Conservation (phyloP, 1,284 basidiomycete species). For the Leccinum angustisporum region DNA sequence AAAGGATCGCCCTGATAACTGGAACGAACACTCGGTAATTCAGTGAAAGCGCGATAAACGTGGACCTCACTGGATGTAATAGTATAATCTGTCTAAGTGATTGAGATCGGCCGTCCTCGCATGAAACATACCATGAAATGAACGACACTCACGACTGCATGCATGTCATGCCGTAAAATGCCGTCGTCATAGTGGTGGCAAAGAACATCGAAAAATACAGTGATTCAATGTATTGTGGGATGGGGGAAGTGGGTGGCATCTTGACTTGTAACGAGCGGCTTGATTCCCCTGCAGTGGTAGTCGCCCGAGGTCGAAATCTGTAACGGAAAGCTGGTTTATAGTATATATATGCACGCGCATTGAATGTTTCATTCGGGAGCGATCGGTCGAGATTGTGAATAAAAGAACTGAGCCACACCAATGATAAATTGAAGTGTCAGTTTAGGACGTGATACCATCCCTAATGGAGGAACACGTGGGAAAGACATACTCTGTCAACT, state of each 20-base stretch:
- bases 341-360: not conserved
- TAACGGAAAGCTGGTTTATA: not conserved
- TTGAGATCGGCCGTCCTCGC: not conserved
- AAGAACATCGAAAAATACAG: not conserved
- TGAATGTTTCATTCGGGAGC: not conserved
- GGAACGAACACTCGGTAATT: not conserved
- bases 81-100: constrained; percentile 16
- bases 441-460: too few relatives aligned
- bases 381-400: not conserved
- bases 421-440: too few relatives aligned
- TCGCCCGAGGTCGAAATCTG: not conserved
- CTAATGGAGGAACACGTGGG: too few relatives aligned
- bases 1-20: constrained; percentile 16
- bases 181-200: not conserved
- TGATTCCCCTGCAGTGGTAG: not conserved
- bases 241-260: not conserved
- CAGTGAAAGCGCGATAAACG: not conserved
- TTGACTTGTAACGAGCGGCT: not conserved
- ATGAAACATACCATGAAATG: not conserved
- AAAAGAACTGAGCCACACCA: not conserved
- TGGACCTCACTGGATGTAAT: constrained; percentile 14
- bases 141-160: constrained; percentile 1
- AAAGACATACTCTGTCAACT: too few relatives aligned
- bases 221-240: not conserved
- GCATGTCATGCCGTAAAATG: not conserved